Evolutionary conservation across 148 eudicot species (phyloP), one percentile per base, ranked within the genome.

Genomic region (Silene uniflora): DNA sequence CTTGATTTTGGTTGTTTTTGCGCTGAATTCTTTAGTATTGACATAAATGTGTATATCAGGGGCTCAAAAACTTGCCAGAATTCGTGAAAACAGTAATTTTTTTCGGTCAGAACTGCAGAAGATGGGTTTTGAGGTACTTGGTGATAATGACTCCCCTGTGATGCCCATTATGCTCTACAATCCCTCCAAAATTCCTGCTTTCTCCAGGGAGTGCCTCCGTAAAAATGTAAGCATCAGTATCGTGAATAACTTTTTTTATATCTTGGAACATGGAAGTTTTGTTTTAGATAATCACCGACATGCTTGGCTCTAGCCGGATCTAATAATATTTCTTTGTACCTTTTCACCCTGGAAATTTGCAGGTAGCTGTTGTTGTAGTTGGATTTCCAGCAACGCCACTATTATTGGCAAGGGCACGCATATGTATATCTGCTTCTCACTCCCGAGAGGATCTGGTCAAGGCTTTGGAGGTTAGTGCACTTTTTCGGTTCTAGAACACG

Each of bases 331-430:
- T 66, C 29, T 66, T 13, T 44, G 3, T 70, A 44, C 10, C 13
- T 3, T 22, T 66, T 61, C 18, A 1, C 6, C 19, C 13, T 68
- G 52, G 24, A 23, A 76, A 69, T n/a, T 67, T 79, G 61, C 76
- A 90, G 96, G 88, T 92, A 39, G 98, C 93, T 76, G 89, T 95
- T 67, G 97, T 94, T 72, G 87, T 87, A 1, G 96, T 95, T 77
- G 97, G 93, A 68, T 95, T 95, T 84, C 98, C 98, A 18, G 98
- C 98, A 46, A 95, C 97, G 24, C 97, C 96, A 63, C 83, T 95
- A 60, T 75, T 95, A 80, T 78, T 92, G 83, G 90, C 96, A 13
- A 87, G 97, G 79, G 97, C 92, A 58, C 97, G 98, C 24, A 90
- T 95, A 32, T 93, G 98, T 81, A 88, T 95, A 49, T 95, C 98